Conservation (phyloP, 805 yeast genomes). For the Isabelozyma gotoi region DNA sequence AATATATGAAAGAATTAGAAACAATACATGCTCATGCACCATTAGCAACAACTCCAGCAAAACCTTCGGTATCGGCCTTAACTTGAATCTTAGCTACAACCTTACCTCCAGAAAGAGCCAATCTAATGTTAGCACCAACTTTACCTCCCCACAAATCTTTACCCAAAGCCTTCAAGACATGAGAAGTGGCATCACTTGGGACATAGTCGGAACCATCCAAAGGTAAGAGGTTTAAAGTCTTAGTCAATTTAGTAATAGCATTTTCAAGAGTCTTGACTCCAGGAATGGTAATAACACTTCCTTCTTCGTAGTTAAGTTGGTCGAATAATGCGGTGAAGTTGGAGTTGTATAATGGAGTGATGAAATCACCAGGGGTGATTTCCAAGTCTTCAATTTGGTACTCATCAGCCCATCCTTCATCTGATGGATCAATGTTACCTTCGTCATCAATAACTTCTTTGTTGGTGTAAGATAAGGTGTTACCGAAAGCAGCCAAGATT, state of each 20-base stretch:
- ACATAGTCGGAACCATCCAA: slow-evolving; percentile 73
- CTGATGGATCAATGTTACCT: slow-evolving; percentile 61
- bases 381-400: slow-evolving; percentile 84
- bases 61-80: slow-evolving; percentile 45
- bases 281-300: slow-evolving; percentile 66
- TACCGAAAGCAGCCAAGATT: slow-evolving; percentile 50
- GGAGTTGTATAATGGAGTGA: slow-evolving; percentile 74
- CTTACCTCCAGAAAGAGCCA: slow-evolving; percentile 56
- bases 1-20: neutral
- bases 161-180: slow-evolving; percentile 80
- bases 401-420: slow-evolving; percentile 89
- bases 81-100: slow-evolving; percentile 59
- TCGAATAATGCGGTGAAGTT: slow-evolving; percentile 75
- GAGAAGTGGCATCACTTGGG: slow-evolving; percentile 57
- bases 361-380: slow-evolving; percentile 77
- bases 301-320: slow-evolving; percentile 58
- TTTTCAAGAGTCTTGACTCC: slow-evolving; percentile 33
- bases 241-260: slow-evolving; percentile 52
- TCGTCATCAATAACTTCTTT: slow-evolving; percentile 78
- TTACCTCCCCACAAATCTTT: slow-evolving; percentile 64
- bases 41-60: slow-evolving; percentile 52
- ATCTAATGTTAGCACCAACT: slow-evolving; percentile 49
- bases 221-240: slow-evolving; percentile 53
- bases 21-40: slow-evolving; percentile 17
- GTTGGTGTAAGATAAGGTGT: slow-evolving; percentile 69